Evolutionary conservation across 129 eudicot species (phyloP), one percentile per base, ranked within the genome.

Genomic region (Logfia minima): DNA sequence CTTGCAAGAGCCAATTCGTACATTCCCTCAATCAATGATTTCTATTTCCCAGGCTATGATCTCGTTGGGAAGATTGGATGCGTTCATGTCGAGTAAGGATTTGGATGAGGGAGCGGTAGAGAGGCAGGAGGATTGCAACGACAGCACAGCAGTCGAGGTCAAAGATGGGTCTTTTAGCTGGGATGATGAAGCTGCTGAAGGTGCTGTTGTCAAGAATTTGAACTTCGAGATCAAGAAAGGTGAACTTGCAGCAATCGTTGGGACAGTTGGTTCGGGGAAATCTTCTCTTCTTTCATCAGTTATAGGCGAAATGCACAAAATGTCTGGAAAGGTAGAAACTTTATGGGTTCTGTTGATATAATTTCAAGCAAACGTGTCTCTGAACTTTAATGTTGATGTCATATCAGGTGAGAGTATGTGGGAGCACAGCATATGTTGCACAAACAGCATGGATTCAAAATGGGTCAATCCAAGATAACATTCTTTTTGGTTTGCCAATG

Each of bases 361-460:
- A 13, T 14, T 55, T 76, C 39, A 26, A 53, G 43, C 22, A 4
- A 26, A 21, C 39, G n/a, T 28, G 18, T 32, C 17, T 52, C 19
- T 67, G 70, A 68, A 74, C 35, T 69, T 74, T 19, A 9, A 16
- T 79, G 34, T 55, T 75, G 35, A 65, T 80, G 67, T 69, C 60
- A 53, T 53, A 45, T 66, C 89, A 92, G 98, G 85, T 90, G 39
- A 93, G 80, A 51, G 94, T 94, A 1, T 91, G 90, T 80, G 99
- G 99, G 18, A 87, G 82, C 72, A 94, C 97, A 5, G 99, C 97
- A 4, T 94, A 91, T 71, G 99, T 94, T 70, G 96, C 99, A 13
- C 99, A 94, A 75, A 84, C 96, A 2, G 81, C 99, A 21, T 91
- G 97, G 97, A 91, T 91, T 41, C 93, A 88, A 60, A 88, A 79